Evolutionary conservation across 257 asterid species (phyloP), one percentile per base, ranked within the genome.

Genomic region (Jacaranda copaia): DNA sequence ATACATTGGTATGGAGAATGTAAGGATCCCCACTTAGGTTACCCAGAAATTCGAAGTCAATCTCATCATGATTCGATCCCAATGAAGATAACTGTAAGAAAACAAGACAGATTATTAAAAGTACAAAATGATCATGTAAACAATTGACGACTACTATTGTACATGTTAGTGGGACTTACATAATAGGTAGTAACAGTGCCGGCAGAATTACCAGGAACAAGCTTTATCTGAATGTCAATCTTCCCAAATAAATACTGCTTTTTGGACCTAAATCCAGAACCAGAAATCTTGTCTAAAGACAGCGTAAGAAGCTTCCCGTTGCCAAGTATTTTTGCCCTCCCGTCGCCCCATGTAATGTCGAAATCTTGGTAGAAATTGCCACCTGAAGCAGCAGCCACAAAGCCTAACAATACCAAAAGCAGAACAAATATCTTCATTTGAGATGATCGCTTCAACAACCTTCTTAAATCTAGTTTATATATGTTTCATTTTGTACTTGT

Each of bases 1-100:
- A 88, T 42, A 88, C 87, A 63, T 88, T 88, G 6, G 90, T 88
- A 9, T 88, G 92, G 53, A 88, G 79, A n/a, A 80, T 74, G 68
- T 88, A 88, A 16, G 92, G 92, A 1, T 88, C 83, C 55, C 90
- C 92, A 5, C 84, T 88, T 42, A 84, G 68, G 75, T 88, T 88
- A 5, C 92, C 92, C 1, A 88, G 90, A 71, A 88, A 88, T 51
- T 88, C 90, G 18, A 88, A 86, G 81, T 88, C 92, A 16, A 88
- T 84, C 68, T 88, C 92, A 32, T 88, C 92, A 19, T 88, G 92
- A 15, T 46, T 65, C 64, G 85, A 62, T 0, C 90, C 92, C 40
- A 84, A 38, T 0, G 88, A 88, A 63, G 90, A 86, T 65, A 88
- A 48, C 89, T 84, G 81, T 68, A 78, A 48, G 6, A 65, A 48